These are phyloP conservation scores for Mrakia blollopis DNA, from an alignment of 768 basidiomycete species.

Conservation along the genomic window DNA sequence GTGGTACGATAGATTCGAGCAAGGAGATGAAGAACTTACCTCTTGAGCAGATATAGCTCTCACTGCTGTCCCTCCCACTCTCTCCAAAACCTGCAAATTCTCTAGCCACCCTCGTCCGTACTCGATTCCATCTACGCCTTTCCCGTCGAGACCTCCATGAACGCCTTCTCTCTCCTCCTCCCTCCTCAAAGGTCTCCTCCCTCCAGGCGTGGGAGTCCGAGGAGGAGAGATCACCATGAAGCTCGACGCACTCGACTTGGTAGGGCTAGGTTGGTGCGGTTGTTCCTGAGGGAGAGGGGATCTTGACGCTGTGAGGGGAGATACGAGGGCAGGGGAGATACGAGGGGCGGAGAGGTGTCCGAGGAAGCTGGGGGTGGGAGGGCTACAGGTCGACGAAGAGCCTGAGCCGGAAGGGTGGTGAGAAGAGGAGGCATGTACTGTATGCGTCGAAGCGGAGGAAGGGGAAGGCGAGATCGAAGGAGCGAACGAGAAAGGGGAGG, in stretches of 20 bases:
- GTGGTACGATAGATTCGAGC: neutral
- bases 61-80: slow-evolving; percentile 12
- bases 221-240: slow-evolving; percentile 6
- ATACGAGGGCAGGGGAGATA: neutral
- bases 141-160: slow-evolving; percentile 4
- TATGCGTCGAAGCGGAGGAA: slow-evolving; percentile 22
- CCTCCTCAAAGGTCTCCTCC: neutral
- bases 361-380: neutral
- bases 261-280: neutral
- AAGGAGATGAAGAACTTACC: slow-evolving; percentile 9
- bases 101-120: slow-evolving; percentile 20
- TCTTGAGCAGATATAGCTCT: slow-evolving; percentile 24
- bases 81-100: slow-evolving; percentile 10
- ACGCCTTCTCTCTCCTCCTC: slow-evolving; percentile 27
- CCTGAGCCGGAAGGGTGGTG: neutral
- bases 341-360: neutral
- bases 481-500: slow-evolving; percentile 12
- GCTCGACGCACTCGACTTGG: neutral
- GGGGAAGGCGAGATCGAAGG: slow-evolving; percentile 19
- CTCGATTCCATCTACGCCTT: slow-evolving; percentile 24
- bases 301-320: neutral
- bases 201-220: neutral
- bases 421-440: slow-evolving; percentile 17
- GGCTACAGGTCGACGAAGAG: neutral
- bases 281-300: neutral